phyloP scores from a whole-genome alignment of 805 yeast species.

The Lachancea lanzarotensis region DNA sequence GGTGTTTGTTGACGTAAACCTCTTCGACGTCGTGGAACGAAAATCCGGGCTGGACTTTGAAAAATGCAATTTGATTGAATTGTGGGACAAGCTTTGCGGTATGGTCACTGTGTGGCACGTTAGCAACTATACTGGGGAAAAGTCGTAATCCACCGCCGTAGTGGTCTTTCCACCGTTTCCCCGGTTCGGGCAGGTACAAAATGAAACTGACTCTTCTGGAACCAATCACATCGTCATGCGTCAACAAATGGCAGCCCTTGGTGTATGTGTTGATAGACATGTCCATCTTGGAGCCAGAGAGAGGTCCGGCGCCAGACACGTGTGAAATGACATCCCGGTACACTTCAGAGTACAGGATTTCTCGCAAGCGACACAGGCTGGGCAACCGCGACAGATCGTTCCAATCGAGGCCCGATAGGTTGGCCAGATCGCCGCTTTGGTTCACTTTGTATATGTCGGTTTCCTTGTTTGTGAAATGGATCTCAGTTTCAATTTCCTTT shows the following conservation, averaged over 20 bases:
- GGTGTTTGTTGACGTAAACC: constrained; percentile 82
- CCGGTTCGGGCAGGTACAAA: constrained; percentile 88
- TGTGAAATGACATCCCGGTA: constrained; percentile 72
- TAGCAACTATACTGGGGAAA: constrained; percentile 79
- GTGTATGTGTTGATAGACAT: constrained; percentile 87
- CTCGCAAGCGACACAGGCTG: constrained; percentile 67
- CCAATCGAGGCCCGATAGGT: constrained; percentile 76
- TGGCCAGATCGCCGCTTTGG: constrained; percentile 89
- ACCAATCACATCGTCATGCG: constrained; percentile 98
- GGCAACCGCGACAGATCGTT: constrained; percentile 70
- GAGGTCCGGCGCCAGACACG: constrained; percentile 80
- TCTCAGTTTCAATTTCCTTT: constrained; percentile 71
- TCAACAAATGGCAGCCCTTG: constrained; percentile 86
- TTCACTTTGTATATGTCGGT: constrained; percentile 92
- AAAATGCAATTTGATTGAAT: constrained; percentile 93
- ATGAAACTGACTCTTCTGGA: constrained; percentile 90
- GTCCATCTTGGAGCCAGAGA: constrained; percentile 88
- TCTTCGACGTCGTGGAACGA: constrained; percentile 98
- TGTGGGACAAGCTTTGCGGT: constrained; percentile 72
- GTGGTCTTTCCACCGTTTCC: constrained; percentile 76
- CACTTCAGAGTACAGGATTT: constrained; percentile 79
- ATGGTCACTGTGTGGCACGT: constrained; percentile 81
- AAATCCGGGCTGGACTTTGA: constrained; percentile 91
- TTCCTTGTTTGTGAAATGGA: constrained; percentile 90
- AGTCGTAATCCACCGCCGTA: constrained; percentile 91